Base-by-base conservation (phyloP, 805 yeast genomes). In the Wilhelminamyces savonicus region DNA sequence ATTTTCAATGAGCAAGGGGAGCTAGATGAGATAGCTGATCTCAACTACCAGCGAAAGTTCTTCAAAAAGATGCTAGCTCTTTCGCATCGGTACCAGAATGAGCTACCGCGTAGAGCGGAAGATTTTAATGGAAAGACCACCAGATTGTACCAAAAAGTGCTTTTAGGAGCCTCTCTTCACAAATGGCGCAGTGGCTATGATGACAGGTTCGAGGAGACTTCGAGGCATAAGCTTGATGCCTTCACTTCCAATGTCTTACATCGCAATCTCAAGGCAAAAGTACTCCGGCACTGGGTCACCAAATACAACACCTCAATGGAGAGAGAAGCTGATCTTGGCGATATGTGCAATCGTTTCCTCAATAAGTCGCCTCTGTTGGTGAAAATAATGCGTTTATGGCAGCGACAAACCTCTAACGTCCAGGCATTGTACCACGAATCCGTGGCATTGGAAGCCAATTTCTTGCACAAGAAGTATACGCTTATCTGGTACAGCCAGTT, bases 401-500 rank as follows among this genome's bases (percentile, higher is more conserved):
- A n/a, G n/a, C n/a, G n/a, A n/a, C n/a, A n/a, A n/a, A n/a, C n/a
- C n/a, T n/a, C n/a, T 19, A 7, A 19, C 21, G 7, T 8, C 21
- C 21, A 19, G 9, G 21, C 7, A 10, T 10, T 19, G 9, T 8
- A 19, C 21, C 10, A 7, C 21, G 21, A 19, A 7, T 7, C 21
- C 9, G 7, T 19, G 21, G 7, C 23, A 6, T 21, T 21, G 13
- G 23, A 21, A 5, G 5, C 23, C 23, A 5, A 9, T 11, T 13
- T 11, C 15, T 28, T 39, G 2, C 32, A 34, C 17, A 61, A 58
- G 27, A 58, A 52, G 35, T 48, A 43, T 21, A 29, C 56, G 29
- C 34, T 56, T 2, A 45, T 46, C 5, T 63, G 68, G 69, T 59
- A 54, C 30, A 59, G 55, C 22, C 50, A 50, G 25, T 55, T 42